Evolutionary conservation across 768 basidiomycete species (phyloP).

Genomic region (Lentinula edodes): DNA sequence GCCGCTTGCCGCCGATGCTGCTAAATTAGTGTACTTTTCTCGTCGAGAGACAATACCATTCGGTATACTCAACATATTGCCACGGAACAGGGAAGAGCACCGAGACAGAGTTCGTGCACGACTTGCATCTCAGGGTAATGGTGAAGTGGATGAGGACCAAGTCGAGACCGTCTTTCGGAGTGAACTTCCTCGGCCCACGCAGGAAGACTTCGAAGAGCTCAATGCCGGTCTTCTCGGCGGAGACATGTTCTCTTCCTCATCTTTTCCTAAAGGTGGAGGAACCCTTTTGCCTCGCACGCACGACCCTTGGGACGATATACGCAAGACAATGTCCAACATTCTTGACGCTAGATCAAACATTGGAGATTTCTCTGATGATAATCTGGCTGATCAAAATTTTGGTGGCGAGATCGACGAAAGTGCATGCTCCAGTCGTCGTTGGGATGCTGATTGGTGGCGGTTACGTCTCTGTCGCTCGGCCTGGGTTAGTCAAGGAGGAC

Average conservation of each 20-base stretch:
- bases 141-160: background rate
- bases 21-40: slow-evolving; percentile 59
- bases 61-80: slow-evolving; percentile 32
- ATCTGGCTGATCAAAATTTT: slow-evolving; percentile 5
- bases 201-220: slow-evolving; percentile 55
- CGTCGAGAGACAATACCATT: slow-evolving; percentile 49
- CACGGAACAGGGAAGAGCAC: slow-evolving; percentile 23
- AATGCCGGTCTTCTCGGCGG: slow-evolving; percentile 37
- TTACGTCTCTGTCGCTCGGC: slow-evolving; percentile 38
- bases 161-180: background rate
- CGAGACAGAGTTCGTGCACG: slow-evolving; percentile 12
- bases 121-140: background rate
- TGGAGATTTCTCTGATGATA: background rate
- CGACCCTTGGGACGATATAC: background rate
- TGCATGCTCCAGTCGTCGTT: slow-evolving; percentile 31
- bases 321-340: background rate
- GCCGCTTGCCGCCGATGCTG: slow-evolving; percentile 51
- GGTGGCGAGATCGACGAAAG: slow-evolving; percentile 14
- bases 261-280: background rate
- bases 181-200: slow-evolving; percentile 30
- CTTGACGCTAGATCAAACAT: background rate
- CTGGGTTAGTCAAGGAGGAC: background rate
- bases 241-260: slow-evolving; percentile 8
- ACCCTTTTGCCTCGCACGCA: background rate
- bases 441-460: slow-evolving; percentile 58